A percentile compares a stretch with the other conserved stretches of the same genome.
Evolutionary conservation across 164 flowering plant species (phyloP).

Genomic region (Sextonia rubra): DNA sequence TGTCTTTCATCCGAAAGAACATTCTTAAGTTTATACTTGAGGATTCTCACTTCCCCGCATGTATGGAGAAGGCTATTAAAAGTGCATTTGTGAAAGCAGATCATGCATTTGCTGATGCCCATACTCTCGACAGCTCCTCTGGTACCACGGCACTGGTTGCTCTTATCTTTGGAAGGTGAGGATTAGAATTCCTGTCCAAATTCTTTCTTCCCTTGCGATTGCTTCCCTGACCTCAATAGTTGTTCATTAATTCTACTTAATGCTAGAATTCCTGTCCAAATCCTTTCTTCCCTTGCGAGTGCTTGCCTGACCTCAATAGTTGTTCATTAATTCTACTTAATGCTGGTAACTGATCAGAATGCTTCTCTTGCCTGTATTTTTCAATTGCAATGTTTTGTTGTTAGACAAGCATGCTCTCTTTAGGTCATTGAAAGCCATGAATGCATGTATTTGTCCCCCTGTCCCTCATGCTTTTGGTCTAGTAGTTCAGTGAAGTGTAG

Average conservation of each 20-base stretch:
- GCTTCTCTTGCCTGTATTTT: not conserved
- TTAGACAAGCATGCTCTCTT: not conserved
- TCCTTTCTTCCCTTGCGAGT: not conserved
- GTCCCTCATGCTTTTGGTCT: not conserved
- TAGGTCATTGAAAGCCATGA: not conserved
- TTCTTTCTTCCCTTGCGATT: not conserved
- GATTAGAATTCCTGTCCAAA: not conserved
- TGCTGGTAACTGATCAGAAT: not conserved
- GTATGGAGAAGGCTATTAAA: conserved; percentile 60
- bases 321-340: not conserved
- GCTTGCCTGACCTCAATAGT: not conserved
- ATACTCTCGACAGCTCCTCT: conserved; percentile 73
- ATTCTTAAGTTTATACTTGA: conserved; percentile 72
- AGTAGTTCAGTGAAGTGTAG: not conserved
- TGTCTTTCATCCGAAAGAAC: conserved; percentile 55
- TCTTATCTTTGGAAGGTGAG: conserved; percentile 68
- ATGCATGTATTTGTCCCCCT: not conserved
- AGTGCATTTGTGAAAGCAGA: conserved; percentile 78
- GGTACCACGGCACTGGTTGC: conserved; percentile 95
- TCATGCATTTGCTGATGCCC: conserved; percentile 76
- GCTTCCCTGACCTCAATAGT: not conserved
- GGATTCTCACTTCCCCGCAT: conserved; percentile 62
- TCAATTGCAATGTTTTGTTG: not conserved
- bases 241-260: not conserved
- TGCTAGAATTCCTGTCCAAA: not conserved